These are phyloP conservation scores for Nemania sp. DNA, from an alignment of 2,329 filamentous ascomycete species.

Conservation along the genomic window DNA sequence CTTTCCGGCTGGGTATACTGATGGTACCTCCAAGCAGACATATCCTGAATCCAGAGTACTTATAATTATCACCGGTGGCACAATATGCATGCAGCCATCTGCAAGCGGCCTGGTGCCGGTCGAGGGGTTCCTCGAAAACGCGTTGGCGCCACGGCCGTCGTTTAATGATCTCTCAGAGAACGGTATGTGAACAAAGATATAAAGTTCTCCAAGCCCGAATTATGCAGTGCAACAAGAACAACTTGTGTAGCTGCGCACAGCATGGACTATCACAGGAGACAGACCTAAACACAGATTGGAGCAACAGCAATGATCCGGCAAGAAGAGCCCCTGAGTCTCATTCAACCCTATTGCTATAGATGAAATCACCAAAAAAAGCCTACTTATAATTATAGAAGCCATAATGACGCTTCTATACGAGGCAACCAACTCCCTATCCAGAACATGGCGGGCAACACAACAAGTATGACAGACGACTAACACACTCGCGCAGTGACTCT, in stretches of 20 bases:
- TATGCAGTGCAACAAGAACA: neutral
- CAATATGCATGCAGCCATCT: conserved; percentile 88
- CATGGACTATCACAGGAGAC: neutral
- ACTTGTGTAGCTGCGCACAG: neutral
- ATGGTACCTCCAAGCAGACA: conserved; percentile 33
- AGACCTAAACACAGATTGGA: neutral
- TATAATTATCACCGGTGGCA: conserved; percentile 87
- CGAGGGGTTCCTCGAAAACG: conserved; percentile 76
- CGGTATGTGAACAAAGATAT: conserved; percentile 36
- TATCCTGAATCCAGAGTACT: conserved; percentile 79
- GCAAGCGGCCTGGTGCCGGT: conserved; percentile 79
- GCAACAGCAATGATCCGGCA: neutral
- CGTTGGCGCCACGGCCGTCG: conserved; percentile 77
- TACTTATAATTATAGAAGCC: too few relatives aligned
- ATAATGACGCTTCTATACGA: neutral
- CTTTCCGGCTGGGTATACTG: conserved; percentile 29
- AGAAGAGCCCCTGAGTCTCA: too few relatives aligned
- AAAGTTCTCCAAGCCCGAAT: neutral
- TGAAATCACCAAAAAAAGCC: too few relatives aligned
- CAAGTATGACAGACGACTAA: conserved; percentile 7
- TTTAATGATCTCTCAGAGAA: conserved; percentile 77
- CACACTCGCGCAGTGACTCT: conserved; percentile 46
- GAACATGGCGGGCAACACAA: neutral
- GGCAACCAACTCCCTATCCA: neutral
- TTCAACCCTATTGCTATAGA: too few relatives aligned